A percentile compares a stretch with the other conserved stretches of the same genome.
Conservation (phyloP, 73 alveolate species). For the Tetrahymena malaccensis region DNA sequence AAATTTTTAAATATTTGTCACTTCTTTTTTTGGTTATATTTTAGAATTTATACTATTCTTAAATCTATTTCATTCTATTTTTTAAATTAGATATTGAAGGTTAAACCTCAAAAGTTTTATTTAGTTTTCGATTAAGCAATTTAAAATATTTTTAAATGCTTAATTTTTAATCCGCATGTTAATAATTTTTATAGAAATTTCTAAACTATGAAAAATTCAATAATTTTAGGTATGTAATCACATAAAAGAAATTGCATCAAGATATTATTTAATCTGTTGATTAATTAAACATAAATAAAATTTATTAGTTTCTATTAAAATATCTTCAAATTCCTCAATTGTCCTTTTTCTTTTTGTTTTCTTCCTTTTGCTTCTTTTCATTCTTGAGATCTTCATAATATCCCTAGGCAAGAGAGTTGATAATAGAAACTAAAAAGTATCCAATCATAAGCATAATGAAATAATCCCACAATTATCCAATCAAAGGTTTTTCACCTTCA, state of each 20-base stretch:
- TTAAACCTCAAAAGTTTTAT: no score
- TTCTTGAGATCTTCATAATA: neutral
- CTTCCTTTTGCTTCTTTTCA: neutral
- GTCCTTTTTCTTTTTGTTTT: neutral
- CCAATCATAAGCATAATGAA: conserved; percentile 42
- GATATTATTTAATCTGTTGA: neutral
- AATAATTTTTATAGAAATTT: neutral
- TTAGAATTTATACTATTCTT: neutral
- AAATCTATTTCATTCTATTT: neutral
- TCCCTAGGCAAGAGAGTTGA: conserved; percentile 16
- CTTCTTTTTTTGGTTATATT: neutral
- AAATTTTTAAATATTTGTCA: neutral
- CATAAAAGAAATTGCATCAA: neutral
- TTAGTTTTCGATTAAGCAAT: no score
- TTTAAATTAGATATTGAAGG: no score
- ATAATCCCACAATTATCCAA: conserved; percentile 44
- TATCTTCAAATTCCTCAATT: neutral
- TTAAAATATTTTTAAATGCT: no score
- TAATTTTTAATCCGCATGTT: no score
- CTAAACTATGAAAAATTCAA: neutral
- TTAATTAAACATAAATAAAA: neutral
- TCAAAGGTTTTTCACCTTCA: conserved; percentile 47
- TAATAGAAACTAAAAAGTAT: conserved; percentile 38
- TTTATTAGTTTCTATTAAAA: no score
- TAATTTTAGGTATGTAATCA: neutral